Percentiles rank a stretch among this genome's conserved stretches.
These are phyloP conservation scores for Posidonia oceanica DNA, from an alignment of 116 monocot genomes.

Conservation along the genomic window DNA sequence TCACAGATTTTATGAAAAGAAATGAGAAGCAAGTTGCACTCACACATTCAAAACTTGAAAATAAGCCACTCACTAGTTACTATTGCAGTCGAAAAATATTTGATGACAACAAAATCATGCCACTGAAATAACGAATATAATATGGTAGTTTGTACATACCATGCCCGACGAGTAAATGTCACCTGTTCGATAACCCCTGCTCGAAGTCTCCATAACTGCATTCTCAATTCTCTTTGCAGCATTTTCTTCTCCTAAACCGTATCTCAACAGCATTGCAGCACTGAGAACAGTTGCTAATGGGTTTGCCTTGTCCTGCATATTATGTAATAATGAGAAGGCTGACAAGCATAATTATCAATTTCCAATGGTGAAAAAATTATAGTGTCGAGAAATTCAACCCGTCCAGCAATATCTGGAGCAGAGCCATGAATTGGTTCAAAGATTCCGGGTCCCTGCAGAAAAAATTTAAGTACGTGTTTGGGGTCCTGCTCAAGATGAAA, in stretches of 20 bases:
- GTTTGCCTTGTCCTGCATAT: constrained; percentile 85
- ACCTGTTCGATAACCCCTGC: constrained; percentile 73
- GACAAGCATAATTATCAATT: not conserved
- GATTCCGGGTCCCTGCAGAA: constrained; percentile 82
- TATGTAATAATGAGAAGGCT: not conserved
- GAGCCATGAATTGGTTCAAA: constrained; percentile 99
- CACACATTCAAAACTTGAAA: too few relatives aligned
- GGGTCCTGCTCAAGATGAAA: too few relatives aligned
- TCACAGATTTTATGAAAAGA: too few relatives aligned
- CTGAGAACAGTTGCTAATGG: constrained; percentile 95
- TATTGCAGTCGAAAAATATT: not conserved
- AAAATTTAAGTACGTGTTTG: not conserved
- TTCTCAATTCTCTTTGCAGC: constrained; percentile 83
- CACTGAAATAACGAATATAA: too few relatives aligned
- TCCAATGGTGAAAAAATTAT: not conserved
- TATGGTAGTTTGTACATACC: too few relatives aligned
- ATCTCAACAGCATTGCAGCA: constrained; percentile 83
- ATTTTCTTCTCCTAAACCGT: constrained; percentile 78
- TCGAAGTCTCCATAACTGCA: constrained; percentile 72
- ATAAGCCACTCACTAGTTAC: too few relatives aligned
- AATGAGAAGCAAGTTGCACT: too few relatives aligned
- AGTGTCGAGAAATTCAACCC: constrained; percentile 28
- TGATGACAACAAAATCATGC: not conserved
- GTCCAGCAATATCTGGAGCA: constrained; percentile 92
- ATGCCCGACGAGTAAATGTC: constrained; percentile 70